phyloP scores from a whole-genome alignment of 2,329 filamentous ascomycete species.

The Leptographium wingfieldii region DNA sequence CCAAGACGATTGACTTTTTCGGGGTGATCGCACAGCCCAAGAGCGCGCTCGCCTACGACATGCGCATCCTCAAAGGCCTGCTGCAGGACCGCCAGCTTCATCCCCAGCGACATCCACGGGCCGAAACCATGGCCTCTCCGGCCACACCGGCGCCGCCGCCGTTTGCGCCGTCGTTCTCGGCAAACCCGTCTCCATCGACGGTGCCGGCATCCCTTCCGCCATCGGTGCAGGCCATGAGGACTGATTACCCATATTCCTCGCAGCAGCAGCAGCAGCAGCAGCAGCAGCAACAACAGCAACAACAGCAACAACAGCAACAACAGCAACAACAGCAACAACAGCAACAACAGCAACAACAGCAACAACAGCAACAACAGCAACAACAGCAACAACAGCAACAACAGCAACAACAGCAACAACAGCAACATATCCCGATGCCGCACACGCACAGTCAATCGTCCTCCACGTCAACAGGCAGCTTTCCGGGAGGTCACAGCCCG shows the following conservation, averaged over 20 bases:
- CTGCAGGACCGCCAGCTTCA: background rate
- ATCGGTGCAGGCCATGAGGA: background rate
- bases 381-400: background rate
- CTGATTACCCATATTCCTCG: no score
- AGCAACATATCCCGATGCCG: background rate
- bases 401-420: background rate
- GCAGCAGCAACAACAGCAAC: background rate
- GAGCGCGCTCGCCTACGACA: conserved; percentile 61
- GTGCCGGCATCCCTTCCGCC: background rate
- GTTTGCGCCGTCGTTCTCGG: background rate
- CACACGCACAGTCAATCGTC: background rate
- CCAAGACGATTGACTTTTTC: conserved; percentile 67
- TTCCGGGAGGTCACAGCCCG: background rate
- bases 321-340: background rate
- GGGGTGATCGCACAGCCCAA: conserved; percentile 56
- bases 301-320: background rate
- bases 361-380: background rate
- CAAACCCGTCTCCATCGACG: background rate
- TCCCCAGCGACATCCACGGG: background rate
- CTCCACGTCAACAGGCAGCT: no score
- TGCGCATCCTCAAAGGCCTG: conserved; percentile 54
- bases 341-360: background rate
- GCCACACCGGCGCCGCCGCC: background rate
- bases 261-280: background rate
- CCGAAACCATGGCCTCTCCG: background rate